Percentiles rank a stretch among this genome's conserved stretches.
These are phyloP conservation scores for Tephrocybe sp. DNA, from an alignment of 768 basidiomycete genomes.

Conservation along the genomic window DNA sequence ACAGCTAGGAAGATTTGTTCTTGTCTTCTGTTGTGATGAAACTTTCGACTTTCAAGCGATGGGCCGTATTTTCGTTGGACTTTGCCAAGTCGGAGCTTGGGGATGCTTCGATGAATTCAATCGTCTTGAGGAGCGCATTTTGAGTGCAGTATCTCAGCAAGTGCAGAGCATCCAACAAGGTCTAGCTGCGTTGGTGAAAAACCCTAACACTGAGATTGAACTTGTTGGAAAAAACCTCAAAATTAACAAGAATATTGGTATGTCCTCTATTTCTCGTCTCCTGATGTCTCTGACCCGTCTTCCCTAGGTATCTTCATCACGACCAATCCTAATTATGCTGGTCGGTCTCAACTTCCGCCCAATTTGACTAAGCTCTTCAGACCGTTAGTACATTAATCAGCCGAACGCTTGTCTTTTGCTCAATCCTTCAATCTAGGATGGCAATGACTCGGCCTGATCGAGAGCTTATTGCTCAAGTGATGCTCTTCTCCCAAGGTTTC, in stretches of 20 bases:
- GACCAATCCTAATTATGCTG: slow-evolving; percentile 98
- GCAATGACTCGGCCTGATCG: slow-evolving; percentile 99
- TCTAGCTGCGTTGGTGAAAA: slow-evolving; percentile 74
- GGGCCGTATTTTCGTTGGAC: slow-evolving; percentile 98
- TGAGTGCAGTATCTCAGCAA: slow-evolving; percentile 98
- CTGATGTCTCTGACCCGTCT: slow-evolving; percentile 4
- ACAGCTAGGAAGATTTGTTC: slow-evolving; percentile 96
- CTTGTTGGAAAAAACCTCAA: slow-evolving; percentile 92
- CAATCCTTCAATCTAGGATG: slow-evolving; percentile 58
- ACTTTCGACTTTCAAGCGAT: slow-evolving; percentile 99
- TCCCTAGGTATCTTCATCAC: slow-evolving; percentile 91
- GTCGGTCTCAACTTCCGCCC: slow-evolving; percentile 86
- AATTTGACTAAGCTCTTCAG: slow-evolving; percentile 92
- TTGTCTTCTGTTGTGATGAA: slow-evolving; percentile 99
- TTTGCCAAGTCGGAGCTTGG: slow-evolving; percentile 99
- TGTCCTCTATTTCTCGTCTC: slow-evolving; percentile 9
- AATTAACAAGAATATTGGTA: slow-evolving; percentile 92
- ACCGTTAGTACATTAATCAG: slow-evolving; percentile 53
- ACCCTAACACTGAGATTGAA: slow-evolving; percentile 90
- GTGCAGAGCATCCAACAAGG: slow-evolving; percentile 99
- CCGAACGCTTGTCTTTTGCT: not conserved
- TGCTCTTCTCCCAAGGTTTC: slow-evolving; percentile 99
- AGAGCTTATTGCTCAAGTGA: slow-evolving; percentile 98
- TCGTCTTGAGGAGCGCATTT: slow-evolving; percentile 94
- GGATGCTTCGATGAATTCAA: slow-evolving; percentile 99